Conservation (phyloP, 2,329 filamentous ascomycete species). For the Neofusicoccum cordaticola region DNA sequence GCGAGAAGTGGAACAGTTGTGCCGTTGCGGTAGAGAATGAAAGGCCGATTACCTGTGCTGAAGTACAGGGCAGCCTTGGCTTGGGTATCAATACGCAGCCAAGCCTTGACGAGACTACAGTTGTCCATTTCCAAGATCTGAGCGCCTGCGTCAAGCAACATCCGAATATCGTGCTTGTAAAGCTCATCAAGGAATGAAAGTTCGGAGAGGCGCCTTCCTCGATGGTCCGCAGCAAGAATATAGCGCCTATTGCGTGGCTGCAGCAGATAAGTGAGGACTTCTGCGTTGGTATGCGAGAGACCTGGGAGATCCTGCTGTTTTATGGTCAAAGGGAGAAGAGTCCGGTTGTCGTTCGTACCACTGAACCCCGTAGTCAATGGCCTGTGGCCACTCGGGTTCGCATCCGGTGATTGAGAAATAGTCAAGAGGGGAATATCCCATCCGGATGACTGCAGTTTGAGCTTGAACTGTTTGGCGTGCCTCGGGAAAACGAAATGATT, state of each 20-base stretch:
- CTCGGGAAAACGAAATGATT: conserved; percentile 64
- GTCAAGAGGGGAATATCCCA: conserved; percentile 62
- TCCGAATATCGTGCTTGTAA: conserved; percentile 37
- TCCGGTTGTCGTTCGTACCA: conserved; percentile 66
- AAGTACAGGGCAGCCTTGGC: conserved; percentile 57
- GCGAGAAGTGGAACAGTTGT: conserved; percentile 48
- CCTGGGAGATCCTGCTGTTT: conserved; percentile 58
- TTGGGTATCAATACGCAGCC: conserved; percentile 48
- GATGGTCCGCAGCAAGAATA: conserved; percentile 28
- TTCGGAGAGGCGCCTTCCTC: conserved; percentile 45
- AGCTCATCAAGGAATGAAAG: conserved; percentile 45
- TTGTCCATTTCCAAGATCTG: conserved; percentile 63
- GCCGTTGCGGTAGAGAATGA: conserved; percentile 43
- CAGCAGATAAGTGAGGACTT: conserved; percentile 60
- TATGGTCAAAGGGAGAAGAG: conserved; percentile 60
- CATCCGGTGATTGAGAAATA: not conserved
- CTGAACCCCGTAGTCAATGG: conserved; percentile 65
- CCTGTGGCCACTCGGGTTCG: not conserved
- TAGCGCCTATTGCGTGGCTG: conserved; percentile 52
- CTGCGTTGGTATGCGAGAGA: conserved; percentile 60
- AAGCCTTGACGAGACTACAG: conserved; percentile 46
- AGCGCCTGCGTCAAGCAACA: conserved; percentile 65
- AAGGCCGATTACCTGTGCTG: conserved; percentile 44
- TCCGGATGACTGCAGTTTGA: conserved; percentile 63
- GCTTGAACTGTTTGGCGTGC: conserved; percentile 62